Evolutionary conservation across 306 rosid species (phyloP).

Genomic region (Malus orientalis): DNA sequence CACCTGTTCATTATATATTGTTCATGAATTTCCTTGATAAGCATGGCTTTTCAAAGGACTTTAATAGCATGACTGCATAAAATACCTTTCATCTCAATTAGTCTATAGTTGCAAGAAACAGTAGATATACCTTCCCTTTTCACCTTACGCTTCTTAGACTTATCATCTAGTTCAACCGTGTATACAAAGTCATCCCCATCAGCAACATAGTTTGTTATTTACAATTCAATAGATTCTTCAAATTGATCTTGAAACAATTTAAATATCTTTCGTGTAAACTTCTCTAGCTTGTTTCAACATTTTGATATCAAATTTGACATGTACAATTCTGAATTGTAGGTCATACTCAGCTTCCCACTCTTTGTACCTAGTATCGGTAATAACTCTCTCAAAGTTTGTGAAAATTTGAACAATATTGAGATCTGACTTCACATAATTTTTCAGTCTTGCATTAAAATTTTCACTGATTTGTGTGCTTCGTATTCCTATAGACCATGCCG

Average conservation of each 20-base stretch:
- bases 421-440: background rate
- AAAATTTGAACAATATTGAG: background rate
- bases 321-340: background rate
- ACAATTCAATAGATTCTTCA: background rate
- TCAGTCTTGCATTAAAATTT: background rate
- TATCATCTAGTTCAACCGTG: background rate
- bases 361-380: background rate
- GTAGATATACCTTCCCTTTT: background rate
- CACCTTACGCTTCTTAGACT: background rate
- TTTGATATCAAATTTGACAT: background rate
- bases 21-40: background rate
- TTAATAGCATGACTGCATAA: background rate
- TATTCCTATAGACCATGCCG: background rate
- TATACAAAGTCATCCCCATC: background rate
- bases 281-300: background rate
- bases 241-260: background rate
- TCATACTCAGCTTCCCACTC: background rate
- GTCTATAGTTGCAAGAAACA: background rate
- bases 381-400: background rate
- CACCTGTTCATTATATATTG: background rate
- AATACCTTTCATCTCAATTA: background rate
- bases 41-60: background rate
- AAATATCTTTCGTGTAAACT: background rate
- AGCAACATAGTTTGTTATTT: too few species aligned
- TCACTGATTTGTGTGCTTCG: background rate